These are phyloP conservation scores for Dissoconium aciculare DNA, from an alignment of 2,329 filamentous ascomycete species.

Conservation along the genomic window DNA sequence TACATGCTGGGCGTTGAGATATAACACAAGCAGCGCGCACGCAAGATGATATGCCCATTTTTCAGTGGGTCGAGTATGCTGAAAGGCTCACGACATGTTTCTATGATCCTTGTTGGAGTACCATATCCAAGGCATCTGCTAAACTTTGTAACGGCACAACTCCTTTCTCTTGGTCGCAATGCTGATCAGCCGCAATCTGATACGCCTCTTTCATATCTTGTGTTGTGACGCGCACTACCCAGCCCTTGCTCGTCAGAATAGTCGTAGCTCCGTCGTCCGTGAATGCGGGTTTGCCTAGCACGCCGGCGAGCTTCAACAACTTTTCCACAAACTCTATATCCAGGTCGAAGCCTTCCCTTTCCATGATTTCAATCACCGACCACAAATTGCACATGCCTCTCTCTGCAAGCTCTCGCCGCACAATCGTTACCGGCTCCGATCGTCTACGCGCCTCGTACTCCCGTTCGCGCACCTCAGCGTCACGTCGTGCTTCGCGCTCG, in stretches of 20 bases:
- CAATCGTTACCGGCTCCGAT: conserved; percentile 20
- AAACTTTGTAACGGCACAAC: too few relatives aligned
- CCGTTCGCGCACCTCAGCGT: conserved; percentile 25
- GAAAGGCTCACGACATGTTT: too few relatives aligned
- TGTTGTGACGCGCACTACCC: conserved; percentile 28
- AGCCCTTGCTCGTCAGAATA: conserved; percentile 31
- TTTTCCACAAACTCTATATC: conserved; percentile 30
- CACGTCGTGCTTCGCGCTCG: conserved; percentile 27
- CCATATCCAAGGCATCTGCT: too few relatives aligned
- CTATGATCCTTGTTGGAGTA: too few relatives aligned
- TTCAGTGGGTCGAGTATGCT: too few relatives aligned
- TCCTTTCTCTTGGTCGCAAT: too few relatives aligned
- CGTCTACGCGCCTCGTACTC: conserved; percentile 25
- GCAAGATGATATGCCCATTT: too few relatives aligned
- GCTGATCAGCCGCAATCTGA: conserved; percentile 19
- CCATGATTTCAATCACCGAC: conserved; percentile 26
- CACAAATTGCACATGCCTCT: conserved; percentile 24
- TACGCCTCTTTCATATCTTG: conserved; percentile 29
- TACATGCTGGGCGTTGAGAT: too few relatives aligned
- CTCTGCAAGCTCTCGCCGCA: conserved; percentile 20
- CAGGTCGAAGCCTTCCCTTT: conserved; percentile 14
- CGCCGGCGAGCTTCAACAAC: conserved; percentile 27
- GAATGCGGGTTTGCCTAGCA: conserved; percentile 20
- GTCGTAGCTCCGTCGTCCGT: conserved; percentile 15
- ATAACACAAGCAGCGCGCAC: too few relatives aligned